Evolutionary conservation across 2,329 filamentous ascomycete species (phyloP).

Genomic region (Neofusicoccum umdonicola): DNA sequence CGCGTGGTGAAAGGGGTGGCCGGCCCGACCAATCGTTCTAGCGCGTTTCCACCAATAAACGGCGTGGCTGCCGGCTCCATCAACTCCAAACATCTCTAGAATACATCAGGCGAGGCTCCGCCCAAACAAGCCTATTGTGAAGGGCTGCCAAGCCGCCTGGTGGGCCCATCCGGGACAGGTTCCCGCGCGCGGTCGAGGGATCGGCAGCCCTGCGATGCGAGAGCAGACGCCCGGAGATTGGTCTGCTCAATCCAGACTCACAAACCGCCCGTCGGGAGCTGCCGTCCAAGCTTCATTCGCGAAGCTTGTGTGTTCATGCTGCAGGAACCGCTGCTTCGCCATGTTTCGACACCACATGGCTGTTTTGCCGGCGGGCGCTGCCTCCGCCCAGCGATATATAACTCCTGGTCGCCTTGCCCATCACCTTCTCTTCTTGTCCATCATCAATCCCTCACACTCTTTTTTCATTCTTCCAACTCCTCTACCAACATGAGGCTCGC

Average conservation of each 20-base stretch:
- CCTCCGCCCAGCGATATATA: background rate
- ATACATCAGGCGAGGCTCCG: background rate
- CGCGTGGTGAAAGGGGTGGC: no score
- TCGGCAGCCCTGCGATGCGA: background rate
- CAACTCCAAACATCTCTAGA: background rate
- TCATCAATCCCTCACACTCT: constrained; percentile 9
- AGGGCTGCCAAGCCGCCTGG: background rate
- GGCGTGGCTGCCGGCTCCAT: background rate
- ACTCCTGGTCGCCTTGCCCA: constrained; percentile 4
- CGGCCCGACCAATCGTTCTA: no score
- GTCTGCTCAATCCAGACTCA: background rate
- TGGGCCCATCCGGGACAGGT: background rate
- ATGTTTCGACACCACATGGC: background rate
- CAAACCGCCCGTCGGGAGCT: background rate
- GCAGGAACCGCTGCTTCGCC: background rate
- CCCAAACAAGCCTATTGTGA: background rate
- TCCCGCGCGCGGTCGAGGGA: background rate
- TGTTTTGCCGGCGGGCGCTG: no score
- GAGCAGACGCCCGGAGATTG: constrained; percentile 7
- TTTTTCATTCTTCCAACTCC: background rate
- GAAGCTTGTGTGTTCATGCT: background rate
- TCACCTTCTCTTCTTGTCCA: background rate
- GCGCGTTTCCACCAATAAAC: no score
- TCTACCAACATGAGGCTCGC: constrained; percentile 9
- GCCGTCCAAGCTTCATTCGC: background rate